These are phyloP conservation scores for Litchi chinensis DNA, from an alignment of 345 rosid species.

Conservation along the genomic window DNA sequence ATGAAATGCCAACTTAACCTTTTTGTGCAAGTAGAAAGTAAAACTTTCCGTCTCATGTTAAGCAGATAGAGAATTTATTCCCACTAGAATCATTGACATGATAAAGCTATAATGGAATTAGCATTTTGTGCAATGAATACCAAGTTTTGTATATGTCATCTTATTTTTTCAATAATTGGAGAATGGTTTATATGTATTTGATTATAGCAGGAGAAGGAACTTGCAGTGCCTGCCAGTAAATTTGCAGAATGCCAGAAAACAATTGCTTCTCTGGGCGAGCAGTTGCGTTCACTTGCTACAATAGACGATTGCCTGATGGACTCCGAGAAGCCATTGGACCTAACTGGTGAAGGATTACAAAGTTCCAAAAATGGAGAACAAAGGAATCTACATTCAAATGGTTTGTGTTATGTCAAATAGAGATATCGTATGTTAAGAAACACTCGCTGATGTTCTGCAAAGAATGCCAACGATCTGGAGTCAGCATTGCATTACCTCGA, in stretches of 20 bases:
- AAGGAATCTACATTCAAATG: constrained; percentile 15
- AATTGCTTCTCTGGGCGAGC: constrained; percentile 66
- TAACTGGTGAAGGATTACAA: constrained; percentile 20
- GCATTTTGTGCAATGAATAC: not conserved
- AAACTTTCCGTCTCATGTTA: not conserved
- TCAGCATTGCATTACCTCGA: constrained; percentile 1
- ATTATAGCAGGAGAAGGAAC: constrained; percentile 63
- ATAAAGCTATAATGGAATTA: not conserved
- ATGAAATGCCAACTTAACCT: not conserved
- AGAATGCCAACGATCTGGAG: constrained; percentile 8
- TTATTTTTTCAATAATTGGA: not conserved
- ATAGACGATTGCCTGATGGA: constrained; percentile 60
- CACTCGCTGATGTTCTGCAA: constrained; percentile 14
- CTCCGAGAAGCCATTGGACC: constrained; percentile 31
- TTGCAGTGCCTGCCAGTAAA: constrained; percentile 64
- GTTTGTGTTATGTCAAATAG: constrained; percentile 17
- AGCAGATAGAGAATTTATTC: not conserved
- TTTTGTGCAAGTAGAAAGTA: not conserved
- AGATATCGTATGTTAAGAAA: constrained; percentile 14
- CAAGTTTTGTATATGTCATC: not conserved
- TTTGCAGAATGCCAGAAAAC: constrained; percentile 90
- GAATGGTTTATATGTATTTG: not conserved
- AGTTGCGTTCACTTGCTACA: constrained; percentile 62
- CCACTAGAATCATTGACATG: not conserved
- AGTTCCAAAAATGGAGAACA: constrained; percentile 19